Base-by-base conservation (phyloP, 495 filamentous ascomycete species). In the Neurospora sp. region DNA sequence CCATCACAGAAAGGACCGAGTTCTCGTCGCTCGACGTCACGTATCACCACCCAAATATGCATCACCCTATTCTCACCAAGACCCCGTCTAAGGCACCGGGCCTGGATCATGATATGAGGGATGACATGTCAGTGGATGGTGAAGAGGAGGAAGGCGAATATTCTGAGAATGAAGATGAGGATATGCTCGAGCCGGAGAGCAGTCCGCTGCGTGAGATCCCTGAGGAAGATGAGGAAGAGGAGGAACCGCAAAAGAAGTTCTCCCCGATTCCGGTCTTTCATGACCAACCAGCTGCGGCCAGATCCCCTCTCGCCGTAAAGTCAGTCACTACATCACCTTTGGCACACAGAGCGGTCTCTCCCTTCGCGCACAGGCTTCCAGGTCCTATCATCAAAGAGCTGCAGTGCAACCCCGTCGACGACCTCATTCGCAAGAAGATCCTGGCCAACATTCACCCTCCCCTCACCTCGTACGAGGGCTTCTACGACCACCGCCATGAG, bases 1-100 rank as follows among this genome's bases (percentile, higher is more conserved):
- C 96, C 14, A 99, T 99, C 74, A 93, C 95, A 8, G 96, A 99
- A 80, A 91, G 91, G 76, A 99, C 96, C 0, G 96, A 99, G 81
- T 35, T 66, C 27, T 92, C 90, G 27, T 96, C 93, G 0, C 79
- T 97, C 27, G 90, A 89, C 35, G 83, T 91, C 37, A 85, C 88
- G 69, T 91, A 91, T 2, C 84, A 81, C 75, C 75, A 83, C 77
- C 80, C 85, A 78, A 81, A 89, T 69, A 84, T 88, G 76, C 83
- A 86, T 77, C 27, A 66, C 54, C 54, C 54, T 66, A 35, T 35
- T 35, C 54, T 66, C 54, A 84, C 88, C 35, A 96, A 94, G 78
- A 96, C 93, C 2, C 94, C 93, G 8, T 93, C 87, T 42, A 89
- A 89, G 76, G 27, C 54, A 66, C 54, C 54, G 23, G 54, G 54